Conservation (phyloP, 2,329 filamentous ascomycete genomes). For the Sporothrix luriei region DNA sequence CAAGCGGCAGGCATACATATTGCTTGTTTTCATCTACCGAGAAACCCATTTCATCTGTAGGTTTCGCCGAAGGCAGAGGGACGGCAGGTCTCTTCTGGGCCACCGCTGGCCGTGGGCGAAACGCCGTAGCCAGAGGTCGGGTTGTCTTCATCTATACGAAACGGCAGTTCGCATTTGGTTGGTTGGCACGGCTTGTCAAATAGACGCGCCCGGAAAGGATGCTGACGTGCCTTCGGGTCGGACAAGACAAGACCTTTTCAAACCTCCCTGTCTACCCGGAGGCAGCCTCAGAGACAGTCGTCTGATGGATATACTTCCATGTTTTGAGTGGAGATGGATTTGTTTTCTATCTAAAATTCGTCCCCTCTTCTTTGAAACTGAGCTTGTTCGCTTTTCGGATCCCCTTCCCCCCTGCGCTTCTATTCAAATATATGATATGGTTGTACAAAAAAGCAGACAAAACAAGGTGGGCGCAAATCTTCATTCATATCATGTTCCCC, state of each 20-base stretch:
- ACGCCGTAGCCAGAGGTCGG: neutral
- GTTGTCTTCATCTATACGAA: constrained; percentile 18
- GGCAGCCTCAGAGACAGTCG: neutral
- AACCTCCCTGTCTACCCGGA: neutral
- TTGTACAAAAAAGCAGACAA: constrained; percentile 24
- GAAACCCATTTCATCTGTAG: neutral
- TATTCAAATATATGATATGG: constrained; percentile 16
- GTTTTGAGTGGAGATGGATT: constrained; percentile 20
- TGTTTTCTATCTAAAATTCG: constrained; percentile 21
- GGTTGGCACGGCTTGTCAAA: constrained; percentile 6
- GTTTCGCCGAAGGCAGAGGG: constrained; percentile 16
- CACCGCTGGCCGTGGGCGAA: constrained; percentile 7
- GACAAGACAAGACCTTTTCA: neutral
- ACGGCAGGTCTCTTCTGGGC: neutral
- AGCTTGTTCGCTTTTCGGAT: neutral
- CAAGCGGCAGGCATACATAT: neutral
- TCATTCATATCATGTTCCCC: constrained; percentile 22
- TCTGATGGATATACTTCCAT: neutral
- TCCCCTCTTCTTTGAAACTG: constrained; percentile 5
- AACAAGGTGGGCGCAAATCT: neutral
- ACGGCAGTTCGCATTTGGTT: constrained; percentile 10
- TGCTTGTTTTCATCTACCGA: constrained; percentile 6
- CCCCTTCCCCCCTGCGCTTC: neutral
- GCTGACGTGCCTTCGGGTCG: neutral
- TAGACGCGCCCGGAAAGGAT: neutral